Percentiles rank a stretch among this genome's conserved stretches.
phyloP scores from a whole-genome alignment of 768 basidiomycete species.

The Kwoniella dendrophila region DNA sequence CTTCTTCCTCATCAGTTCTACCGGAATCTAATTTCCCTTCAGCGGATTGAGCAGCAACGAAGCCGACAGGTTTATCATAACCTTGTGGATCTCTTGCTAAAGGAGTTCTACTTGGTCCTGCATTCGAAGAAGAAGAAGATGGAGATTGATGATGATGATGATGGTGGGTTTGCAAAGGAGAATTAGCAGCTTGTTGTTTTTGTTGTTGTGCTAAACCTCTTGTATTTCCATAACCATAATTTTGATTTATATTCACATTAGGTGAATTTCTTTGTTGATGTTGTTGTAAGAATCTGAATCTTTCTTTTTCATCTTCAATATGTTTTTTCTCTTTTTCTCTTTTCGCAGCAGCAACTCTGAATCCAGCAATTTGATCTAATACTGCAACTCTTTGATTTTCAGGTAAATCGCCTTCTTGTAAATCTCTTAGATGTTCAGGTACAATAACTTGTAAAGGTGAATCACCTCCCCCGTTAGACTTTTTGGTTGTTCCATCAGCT shows the following conservation, averaged over 20 bases:
- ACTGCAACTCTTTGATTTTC: constrained; percentile 90
- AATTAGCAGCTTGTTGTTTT: constrained; percentile 19
- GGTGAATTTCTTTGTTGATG: constrained; percentile 56
- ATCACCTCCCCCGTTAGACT: constrained; percentile 28
- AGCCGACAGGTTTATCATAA: constrained; percentile 77
- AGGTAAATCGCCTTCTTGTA: constrained; percentile 94
- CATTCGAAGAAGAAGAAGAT: background rate
- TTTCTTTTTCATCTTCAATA: constrained; percentile 53
- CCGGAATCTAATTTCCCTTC: constrained; percentile 58
- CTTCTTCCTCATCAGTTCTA: constrained; percentile 87
- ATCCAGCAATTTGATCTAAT: constrained; percentile 93
- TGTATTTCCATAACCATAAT: constrained; percentile 57
- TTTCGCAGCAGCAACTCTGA: constrained; percentile 90
- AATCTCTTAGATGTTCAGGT: constrained; percentile 93
- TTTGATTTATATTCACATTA: constrained; percentile 16
- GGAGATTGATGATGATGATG: constrained; percentile 56
- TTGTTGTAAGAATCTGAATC: constrained; percentile 55
- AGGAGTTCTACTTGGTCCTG: constrained; percentile 48
- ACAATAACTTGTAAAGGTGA: constrained; percentile 59
- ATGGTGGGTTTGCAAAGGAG: constrained; percentile 27
- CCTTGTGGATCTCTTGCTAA: constrained; percentile 71
- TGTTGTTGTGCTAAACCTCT: constrained; percentile 70
- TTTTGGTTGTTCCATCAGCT: constrained; percentile 55
- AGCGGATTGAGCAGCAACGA: constrained; percentile 64
- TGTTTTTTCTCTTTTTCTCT: constrained; percentile 83